These are phyloP conservation scores for Anacardium occidentale DNA, from an alignment of 345 rosid genomes.

Conservation along the genomic window DNA sequence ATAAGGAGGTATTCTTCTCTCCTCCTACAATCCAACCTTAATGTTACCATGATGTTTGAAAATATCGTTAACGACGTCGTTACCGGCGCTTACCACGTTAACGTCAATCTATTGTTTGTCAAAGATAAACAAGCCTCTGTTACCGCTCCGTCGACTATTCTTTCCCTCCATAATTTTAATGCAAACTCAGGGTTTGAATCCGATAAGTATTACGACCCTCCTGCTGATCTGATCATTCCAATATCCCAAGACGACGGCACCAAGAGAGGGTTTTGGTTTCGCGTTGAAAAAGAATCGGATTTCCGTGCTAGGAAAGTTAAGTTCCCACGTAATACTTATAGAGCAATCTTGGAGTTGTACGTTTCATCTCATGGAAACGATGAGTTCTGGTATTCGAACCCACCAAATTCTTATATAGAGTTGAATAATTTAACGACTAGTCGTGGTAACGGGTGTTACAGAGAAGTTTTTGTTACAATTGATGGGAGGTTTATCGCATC, in stretches of 20 bases:
- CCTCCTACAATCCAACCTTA: slow-evolving; percentile 36
- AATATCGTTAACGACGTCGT: slow-evolving; percentile 63
- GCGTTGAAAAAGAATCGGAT: slow-evolving; percentile 48
- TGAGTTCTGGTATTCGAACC: slow-evolving; percentile 95
- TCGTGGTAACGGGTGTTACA: slow-evolving; percentile 69
- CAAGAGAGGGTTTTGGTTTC: slow-evolving; percentile 62
- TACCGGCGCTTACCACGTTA: slow-evolving; percentile 73
- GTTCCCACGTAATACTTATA: slow-evolving; percentile 61
- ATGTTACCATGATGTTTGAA: slow-evolving; percentile 80
- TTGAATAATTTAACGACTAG: slow-evolving; percentile 52
- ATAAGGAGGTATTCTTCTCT: slow-evolving; percentile 69
- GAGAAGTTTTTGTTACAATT: slow-evolving; percentile 66
- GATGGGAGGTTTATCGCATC: slow-evolving; percentile 73
- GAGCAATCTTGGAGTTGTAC: slow-evolving; percentile 60
- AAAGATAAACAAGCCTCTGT: slow-evolving; percentile 20
- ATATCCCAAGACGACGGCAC: slow-evolving; percentile 33
- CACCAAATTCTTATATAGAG: slow-evolving; percentile 61
- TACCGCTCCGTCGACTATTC: slow-evolving; percentile 15
- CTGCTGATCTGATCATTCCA: slow-evolving; percentile 73
- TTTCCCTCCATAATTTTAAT: background rate
- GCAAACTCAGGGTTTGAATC: slow-evolving; percentile 17
- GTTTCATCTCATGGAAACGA: slow-evolving; percentile 81
- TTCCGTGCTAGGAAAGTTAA: slow-evolving; percentile 39
- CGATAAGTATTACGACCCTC: slow-evolving; percentile 30
- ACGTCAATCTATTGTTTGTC: slow-evolving; percentile 59